These are phyloP conservation scores for Fagopyrum tataricum DNA, from an alignment of 148 eudicot species.

Conservation along the genomic window DNA sequence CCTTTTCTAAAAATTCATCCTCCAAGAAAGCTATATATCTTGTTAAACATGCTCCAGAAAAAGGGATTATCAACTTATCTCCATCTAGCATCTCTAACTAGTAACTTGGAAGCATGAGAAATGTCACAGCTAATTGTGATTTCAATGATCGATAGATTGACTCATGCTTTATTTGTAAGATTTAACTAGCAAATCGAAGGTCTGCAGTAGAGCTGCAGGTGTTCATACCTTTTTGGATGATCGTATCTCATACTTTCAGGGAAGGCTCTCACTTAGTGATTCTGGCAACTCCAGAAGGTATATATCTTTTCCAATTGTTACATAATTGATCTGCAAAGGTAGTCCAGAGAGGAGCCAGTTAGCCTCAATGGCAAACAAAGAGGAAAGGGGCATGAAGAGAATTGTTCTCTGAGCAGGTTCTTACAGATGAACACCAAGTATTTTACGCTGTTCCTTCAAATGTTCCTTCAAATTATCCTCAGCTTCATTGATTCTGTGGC, in stretches of 20 bases:
- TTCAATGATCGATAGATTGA: not conserved
- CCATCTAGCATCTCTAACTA: not conserved
- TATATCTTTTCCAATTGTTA: conserved; percentile 75
- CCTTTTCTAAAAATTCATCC: not conserved
- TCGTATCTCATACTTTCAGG: conserved; percentile 66
- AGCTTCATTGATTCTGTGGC: conserved; percentile 47
- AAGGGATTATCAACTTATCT: not conserved
- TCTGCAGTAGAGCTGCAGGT: not conserved
- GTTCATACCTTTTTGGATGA: conserved; percentile 82
- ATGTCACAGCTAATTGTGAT: not conserved
- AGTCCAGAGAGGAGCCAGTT: conserved; percentile 10
- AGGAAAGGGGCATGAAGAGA: conserved; percentile 10
- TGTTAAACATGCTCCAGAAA: not conserved
- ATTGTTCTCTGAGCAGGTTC: conserved; percentile 17
- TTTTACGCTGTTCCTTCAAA: conserved; percentile 63
- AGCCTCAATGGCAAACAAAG: conserved; percentile 11
- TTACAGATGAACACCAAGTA: conserved; percentile 66
- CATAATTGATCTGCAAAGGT: conserved; percentile 59
- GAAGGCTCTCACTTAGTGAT: conserved; percentile 39
- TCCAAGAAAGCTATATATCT: not conserved
- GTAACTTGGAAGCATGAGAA: not conserved
- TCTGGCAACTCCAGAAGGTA: conserved; percentile 95
- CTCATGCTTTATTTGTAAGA: not conserved
- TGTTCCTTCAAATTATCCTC: conserved; percentile 55
- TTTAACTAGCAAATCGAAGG: not conserved